These are phyloP conservation scores for Pyrenochaeta sp. DNA, from an alignment of 2,329 filamentous ascomycete genomes.

Conservation along the genomic window DNA sequence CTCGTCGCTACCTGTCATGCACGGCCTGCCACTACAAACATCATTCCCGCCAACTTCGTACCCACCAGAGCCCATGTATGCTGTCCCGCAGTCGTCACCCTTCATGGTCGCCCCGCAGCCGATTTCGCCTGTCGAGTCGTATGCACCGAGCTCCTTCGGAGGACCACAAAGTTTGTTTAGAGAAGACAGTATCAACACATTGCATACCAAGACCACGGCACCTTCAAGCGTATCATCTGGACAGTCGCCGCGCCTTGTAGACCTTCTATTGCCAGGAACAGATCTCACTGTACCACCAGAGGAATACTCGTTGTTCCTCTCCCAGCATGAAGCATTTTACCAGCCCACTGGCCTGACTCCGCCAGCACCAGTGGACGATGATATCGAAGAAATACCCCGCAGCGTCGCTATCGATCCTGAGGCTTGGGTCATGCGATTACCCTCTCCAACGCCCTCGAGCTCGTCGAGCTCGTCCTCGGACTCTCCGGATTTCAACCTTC, in stretches of 20 bases:
- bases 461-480: slow-evolving; percentile 46
- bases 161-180: slow-evolving; percentile 52
- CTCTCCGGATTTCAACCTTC: slow-evolving; percentile 33
- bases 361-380: slow-evolving; percentile 52
- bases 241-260: slow-evolving; percentile 58
- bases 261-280: slow-evolving; percentile 59
- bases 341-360: slow-evolving; percentile 41
- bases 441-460: slow-evolving; percentile 48
- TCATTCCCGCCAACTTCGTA: slow-evolving; percentile 22
- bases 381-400: slow-evolving; percentile 65
- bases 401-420: slow-evolving; percentile 41
- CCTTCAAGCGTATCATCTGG: slow-evolving; percentile 52
- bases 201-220: slow-evolving; percentile 36
- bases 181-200: slow-evolving; percentile 37
- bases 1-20: slow-evolving; percentile 14
- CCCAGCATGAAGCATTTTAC: slow-evolving; percentile 48
- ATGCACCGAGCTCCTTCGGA: slow-evolving; percentile 45
- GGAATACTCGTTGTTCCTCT: slow-evolving; percentile 44
- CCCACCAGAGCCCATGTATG: slow-evolving; percentile 14
- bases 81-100: slow-evolving; percentile 28
- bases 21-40: slow-evolving; percentile 15
- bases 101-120: slow-evolving; percentile 35
- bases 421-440: slow-evolving; percentile 50
- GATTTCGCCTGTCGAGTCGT: slow-evolving; percentile 40
- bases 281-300: slow-evolving; percentile 55